phyloP scores from a whole-genome alignment of 306 rosid genomes.

The Vicia villosa region DNA sequence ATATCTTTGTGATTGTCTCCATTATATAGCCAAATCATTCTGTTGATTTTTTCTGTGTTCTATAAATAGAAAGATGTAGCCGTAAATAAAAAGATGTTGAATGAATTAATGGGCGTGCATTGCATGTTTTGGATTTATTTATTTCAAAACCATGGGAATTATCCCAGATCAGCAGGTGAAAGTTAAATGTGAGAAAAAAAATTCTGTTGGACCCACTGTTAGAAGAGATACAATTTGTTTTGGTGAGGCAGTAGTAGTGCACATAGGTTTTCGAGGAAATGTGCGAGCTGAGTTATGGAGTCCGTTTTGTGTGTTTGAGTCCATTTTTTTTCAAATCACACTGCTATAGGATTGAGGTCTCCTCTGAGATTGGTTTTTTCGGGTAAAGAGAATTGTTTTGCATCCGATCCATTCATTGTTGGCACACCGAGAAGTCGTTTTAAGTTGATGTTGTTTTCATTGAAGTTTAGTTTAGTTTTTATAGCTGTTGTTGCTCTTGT shows the following conservation, averaged over 20 bases:
- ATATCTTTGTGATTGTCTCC: too few species aligned
- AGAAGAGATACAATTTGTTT: not conserved
- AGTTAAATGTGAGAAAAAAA: not conserved
- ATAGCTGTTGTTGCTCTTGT: conserved; percentile 74
- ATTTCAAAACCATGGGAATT: not conserved
- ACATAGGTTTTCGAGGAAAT: not conserved
- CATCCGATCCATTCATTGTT: too few species aligned
- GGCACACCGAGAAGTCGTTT: too few species aligned
- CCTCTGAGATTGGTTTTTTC: too few species aligned
- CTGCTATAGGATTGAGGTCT: conserved; percentile 44
- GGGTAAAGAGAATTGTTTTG: too few species aligned
- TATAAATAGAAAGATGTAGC: too few species aligned
- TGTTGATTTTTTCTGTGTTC: too few species aligned
- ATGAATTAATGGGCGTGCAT: not conserved
- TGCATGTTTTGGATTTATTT: not conserved
- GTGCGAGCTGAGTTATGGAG: not conserved
- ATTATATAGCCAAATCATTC: too few species aligned
- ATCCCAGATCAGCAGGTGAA: not conserved
- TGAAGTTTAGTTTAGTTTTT: too few species aligned
- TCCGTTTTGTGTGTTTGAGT: too few species aligned
- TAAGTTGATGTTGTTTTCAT: too few species aligned
- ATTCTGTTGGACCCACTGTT: not conserved
- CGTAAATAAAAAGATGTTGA: not conserved
- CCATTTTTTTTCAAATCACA: conserved; percentile 70
- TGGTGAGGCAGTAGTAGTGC: not conserved